Conservation (phyloP, 2,329 filamentous ascomycete genomes). For the Verticillium klebahnii region DNA sequence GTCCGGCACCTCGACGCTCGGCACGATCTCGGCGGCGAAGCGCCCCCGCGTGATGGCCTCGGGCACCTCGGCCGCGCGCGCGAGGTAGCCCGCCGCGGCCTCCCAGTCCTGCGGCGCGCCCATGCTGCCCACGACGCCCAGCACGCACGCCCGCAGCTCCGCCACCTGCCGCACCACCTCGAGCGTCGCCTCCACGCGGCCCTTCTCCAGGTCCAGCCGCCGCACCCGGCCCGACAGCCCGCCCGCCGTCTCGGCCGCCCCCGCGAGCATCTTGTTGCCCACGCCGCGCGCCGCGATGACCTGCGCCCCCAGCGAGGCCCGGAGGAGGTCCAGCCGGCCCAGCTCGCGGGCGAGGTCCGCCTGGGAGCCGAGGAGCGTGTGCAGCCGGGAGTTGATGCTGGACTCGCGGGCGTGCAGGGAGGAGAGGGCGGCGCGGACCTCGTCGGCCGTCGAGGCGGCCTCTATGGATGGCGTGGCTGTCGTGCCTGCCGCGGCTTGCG, state of each 20-base stretch:
- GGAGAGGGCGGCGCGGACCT: constrained; percentile 73
- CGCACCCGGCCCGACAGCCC: constrained; percentile 84
- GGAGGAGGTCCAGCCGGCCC: constrained; percentile 79
- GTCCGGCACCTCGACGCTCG: constrained; percentile 92
- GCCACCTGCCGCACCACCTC: constrained; percentile 93
- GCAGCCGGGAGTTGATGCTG: constrained; percentile 67
- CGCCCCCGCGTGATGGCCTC: constrained; percentile 73
- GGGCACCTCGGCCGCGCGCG: constrained; percentile 77
- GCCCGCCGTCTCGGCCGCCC: constrained; percentile 78
- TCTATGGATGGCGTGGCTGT: constrained; percentile 39
- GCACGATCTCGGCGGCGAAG: constrained; percentile 90
- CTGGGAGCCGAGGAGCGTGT: constrained; percentile 75
- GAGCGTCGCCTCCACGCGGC: constrained; percentile 83
- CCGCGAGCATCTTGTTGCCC: constrained; percentile 85
- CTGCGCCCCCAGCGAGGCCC: constrained; percentile 83
- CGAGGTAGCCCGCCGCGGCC: constrained; percentile 84
- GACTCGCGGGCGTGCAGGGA: constrained; percentile 73
- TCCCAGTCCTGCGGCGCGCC: constrained; percentile 98
- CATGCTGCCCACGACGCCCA: constrained; percentile 94
- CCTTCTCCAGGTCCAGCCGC: constrained; percentile 84
- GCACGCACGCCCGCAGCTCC: constrained; percentile 93
- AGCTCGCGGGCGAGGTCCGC: constrained; percentile 83
- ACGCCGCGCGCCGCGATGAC: constrained; percentile 78
- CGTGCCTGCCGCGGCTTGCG: constrained; percentile 10
- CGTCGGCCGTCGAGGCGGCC: constrained; percentile 68